A percentile compares a stretch with the other conserved stretches of the same genome.
Evolutionary conservation across 768 basidiomycete genomes (phyloP).

Genomic region (Suillus bovinus): DNA sequence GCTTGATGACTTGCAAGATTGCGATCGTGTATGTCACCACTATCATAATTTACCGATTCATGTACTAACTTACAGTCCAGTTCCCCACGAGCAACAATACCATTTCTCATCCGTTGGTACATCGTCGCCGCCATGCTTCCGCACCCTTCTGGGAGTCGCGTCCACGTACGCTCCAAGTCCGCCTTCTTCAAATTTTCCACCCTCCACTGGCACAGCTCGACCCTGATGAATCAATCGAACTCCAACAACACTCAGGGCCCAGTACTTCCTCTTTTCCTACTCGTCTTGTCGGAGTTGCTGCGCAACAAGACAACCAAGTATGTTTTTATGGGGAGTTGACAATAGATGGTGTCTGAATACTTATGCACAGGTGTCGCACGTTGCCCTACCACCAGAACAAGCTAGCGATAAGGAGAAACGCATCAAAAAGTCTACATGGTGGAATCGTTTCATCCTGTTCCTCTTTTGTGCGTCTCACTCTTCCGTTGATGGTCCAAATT

Average conservation of each 20-base stretch:
- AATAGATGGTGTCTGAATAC: neutral
- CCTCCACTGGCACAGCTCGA: neutral
- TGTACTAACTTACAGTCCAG: neutral
- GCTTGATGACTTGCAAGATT: neutral
- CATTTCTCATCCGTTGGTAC: neutral
- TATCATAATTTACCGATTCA: neutral
- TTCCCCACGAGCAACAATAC: neutral
- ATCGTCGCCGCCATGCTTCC: neutral
- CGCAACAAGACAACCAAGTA: neutral
- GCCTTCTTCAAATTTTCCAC: neutral
- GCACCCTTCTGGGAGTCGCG: neutral
- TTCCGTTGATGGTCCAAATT: neutral
- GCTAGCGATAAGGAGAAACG: neutral
- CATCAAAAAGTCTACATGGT: neutral
- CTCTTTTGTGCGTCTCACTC: neutral
- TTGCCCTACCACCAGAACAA: neutral
- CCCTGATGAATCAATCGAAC: neutral
- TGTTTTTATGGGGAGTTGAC: neutral
- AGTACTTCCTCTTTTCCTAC: neutral
- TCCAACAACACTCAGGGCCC: neutral
- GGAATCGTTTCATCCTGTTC: neutral
- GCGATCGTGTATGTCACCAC: neutral
- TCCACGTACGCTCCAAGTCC: neutral
- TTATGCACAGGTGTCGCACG: neutral
- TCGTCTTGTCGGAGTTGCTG: neutral